phyloP scores from a whole-genome alignment of 2,329 filamentous ascomycete species.

The Sclerotinia spermophila region DNA sequence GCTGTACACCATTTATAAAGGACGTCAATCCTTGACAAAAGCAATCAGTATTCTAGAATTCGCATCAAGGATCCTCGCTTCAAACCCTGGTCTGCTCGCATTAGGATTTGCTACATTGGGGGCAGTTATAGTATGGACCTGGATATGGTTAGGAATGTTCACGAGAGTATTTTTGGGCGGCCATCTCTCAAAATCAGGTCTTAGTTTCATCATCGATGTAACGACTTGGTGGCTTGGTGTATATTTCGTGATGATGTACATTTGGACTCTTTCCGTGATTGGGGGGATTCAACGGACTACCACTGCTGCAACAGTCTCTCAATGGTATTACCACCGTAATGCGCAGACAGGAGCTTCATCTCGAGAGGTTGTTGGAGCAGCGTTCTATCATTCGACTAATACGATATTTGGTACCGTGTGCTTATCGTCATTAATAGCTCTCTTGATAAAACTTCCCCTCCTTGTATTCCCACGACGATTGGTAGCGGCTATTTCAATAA shows the following conservation, averaged over 20 bases:
- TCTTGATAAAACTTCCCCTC: slow-evolving; percentile 79
- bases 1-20: slow-evolving; percentile 78
- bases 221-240: slow-evolving; percentile 95
- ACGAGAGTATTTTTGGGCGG: slow-evolving; percentile 93
- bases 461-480: slow-evolving; percentile 74
- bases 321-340: slow-evolving; percentile 98
- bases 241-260: slow-evolving; percentile 89
- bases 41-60: slow-evolving; percentile 91
- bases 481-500: slow-evolving; percentile 60
- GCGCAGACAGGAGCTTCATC: slow-evolving; percentile 73
- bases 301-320: slow-evolving; percentile 90
- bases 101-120: slow-evolving; percentile 78
- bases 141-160: slow-evolving; percentile 97
- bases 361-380: slow-evolving; percentile 76
- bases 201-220: slow-evolving; percentile 73
- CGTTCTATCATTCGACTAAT: slow-evolving; percentile 74
- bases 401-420: slow-evolving; percentile 92
- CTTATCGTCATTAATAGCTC: slow-evolving; percentile 74
- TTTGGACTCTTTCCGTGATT: slow-evolving; percentile 88
- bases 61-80: slow-evolving; percentile 78
- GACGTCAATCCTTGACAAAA: slow-evolving; percentile 74
- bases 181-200: slow-evolving; percentile 62
- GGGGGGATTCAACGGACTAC: slow-evolving; percentile 86
- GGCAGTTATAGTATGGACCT: slow-evolving; percentile 82
- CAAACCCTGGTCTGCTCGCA: slow-evolving; percentile 76